Evolutionary conservation across 352 stramenopile genomes (phyloP).

Genomic region (Phytophthora tentaculata): DNA sequence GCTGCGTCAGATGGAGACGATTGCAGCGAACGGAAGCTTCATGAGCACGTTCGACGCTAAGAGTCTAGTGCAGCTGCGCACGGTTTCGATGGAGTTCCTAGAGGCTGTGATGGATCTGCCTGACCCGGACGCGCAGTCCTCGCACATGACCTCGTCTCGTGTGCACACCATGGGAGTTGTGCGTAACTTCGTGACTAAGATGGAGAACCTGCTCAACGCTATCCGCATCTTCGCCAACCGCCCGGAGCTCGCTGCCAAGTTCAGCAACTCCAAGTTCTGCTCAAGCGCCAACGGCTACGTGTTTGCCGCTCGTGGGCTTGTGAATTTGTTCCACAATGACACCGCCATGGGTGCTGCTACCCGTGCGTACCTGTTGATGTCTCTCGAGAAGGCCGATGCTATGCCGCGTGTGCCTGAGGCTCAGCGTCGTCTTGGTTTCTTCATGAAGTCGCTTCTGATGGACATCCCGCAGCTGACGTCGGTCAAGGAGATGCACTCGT

Average conservation of each 20-base stretch:
- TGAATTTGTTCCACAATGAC: conserved; percentile 82
- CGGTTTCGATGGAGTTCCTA: conserved; percentile 74
- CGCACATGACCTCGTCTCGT: conserved; percentile 53
- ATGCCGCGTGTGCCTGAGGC: conserved; percentile 78
- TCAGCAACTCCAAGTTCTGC: conserved; percentile 79
- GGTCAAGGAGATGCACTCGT: conserved; percentile 85
- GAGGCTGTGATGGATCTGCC: conserved; percentile 79
- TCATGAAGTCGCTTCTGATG: conserved; percentile 84
- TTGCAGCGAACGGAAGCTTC: conserved; percentile 63
- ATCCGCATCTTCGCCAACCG: conserved; percentile 60
- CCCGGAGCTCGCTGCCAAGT: conserved; percentile 65
- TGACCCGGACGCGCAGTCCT: conserved; percentile 59
- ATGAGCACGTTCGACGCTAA: conserved; percentile 73
- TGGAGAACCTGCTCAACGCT: conserved; percentile 70
- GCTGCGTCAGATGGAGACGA: conserved; percentile 67
- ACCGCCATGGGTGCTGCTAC: conserved; percentile 81
- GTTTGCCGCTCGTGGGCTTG: conserved; percentile 70
- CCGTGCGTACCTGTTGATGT: conserved; percentile 73
- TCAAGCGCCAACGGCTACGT: conserved; percentile 81
- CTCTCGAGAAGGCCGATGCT: conserved; percentile 67
- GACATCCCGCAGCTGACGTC: conserved; percentile 74
- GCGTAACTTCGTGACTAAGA: conserved; percentile 79
- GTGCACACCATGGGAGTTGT: conserved; percentile 80
- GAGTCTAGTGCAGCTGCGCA: conserved; percentile 55
- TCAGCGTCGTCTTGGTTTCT: conserved; percentile 79